Percentiles rank a stretch among this genome's conserved stretches.
phyloP scores from a whole-genome alignment of 1,284 basidiomycete genomes.

The Ceratobasidium sp. region DNA sequence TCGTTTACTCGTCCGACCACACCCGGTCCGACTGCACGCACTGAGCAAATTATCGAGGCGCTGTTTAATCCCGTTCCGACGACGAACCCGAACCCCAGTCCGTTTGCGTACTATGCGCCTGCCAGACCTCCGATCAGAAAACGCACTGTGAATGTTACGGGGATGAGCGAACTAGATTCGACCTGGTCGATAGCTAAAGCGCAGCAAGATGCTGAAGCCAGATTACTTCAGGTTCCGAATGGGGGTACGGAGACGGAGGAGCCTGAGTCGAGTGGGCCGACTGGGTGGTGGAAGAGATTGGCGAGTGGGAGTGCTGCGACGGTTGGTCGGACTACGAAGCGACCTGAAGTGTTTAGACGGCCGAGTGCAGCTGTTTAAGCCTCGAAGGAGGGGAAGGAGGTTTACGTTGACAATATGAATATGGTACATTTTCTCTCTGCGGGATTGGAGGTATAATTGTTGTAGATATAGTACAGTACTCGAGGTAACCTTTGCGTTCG shows the following conservation, averaged over 20 bases:
- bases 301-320: conserved; percentile 6
- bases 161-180: conserved; percentile 22
- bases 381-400: neutral
- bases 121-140: conserved; percentile 28
- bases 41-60: conserved; percentile 78
- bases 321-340: neutral
- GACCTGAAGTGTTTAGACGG: neutral
- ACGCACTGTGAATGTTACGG: conserved; percentile 14
- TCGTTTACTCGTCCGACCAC: conserved; percentile 48
- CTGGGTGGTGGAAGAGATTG: conserved; percentile 38
- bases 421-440: conserved; percentile 31
- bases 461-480: conserved; percentile 22
- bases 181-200: conserved; percentile 38
- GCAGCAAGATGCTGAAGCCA: conserved; percentile 33
- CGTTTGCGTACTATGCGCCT: conserved; percentile 41
- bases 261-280: neutral
- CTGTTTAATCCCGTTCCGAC: conserved; percentile 73
- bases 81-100: conserved; percentile 40
- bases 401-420: neutral
- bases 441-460: conserved; percentile 43
- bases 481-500: conserved; percentile 1
- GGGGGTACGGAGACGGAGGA: neutral
- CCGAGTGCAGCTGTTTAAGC: conserved; percentile 11
- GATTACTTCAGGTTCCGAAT: conserved; percentile 14
- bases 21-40: conserved; percentile 64